Base-by-base conservation (phyloP, 768 basidiomycete species). In the Collybia nuda region DNA sequence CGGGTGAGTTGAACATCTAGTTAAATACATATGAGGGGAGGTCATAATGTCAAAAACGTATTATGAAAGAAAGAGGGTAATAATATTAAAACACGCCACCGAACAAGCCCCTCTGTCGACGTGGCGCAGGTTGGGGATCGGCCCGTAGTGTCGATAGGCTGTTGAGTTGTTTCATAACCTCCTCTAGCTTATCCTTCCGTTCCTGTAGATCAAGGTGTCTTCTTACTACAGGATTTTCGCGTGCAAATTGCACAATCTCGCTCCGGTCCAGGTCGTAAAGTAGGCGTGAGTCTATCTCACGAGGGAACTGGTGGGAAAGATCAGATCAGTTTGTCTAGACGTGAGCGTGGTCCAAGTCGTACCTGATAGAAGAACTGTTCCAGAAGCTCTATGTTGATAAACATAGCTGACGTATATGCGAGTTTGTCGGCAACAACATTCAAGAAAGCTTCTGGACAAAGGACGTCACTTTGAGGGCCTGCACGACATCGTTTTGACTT, bases 311-410 rank as follows among this genome's bases (percentile, higher is more conserved):
- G 5, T 50, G 12, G 17, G 40, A 22, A 9, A 22, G 44, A 17
- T 35, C 12, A 52, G 26, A 42, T 51, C 43, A 40, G 43, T 38
- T 44, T 41, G 6, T 43, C 39, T 37, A 15, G 7, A n/a, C 9
- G 5, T 11, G 18, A 37, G 39, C 17, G 38, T 28, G 19, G 28
- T 15, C n/a, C 41, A 22, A 47, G 18, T 64, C 79, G 39, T 57
- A 90, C 93, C 77, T 96, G 93, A 62, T 98, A 97, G 77, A 98
- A 98, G 78, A 98, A 99, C 59, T 98, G 95, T 61, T 97, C 95
- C 1, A 98, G 80, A 8, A 99, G 77, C 66, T 99, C 97, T 52
- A 99, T 97, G 71, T 94, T 97, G 77, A 99, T 97, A 68, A 98
- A 98, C 88, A 98, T 93, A 2, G 95, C 85, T 2, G 93, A 92